Evolutionary conservation across 2,329 filamentous ascomycete species (phyloP).

Genomic region (Ceratocystis smalleyi): DNA sequence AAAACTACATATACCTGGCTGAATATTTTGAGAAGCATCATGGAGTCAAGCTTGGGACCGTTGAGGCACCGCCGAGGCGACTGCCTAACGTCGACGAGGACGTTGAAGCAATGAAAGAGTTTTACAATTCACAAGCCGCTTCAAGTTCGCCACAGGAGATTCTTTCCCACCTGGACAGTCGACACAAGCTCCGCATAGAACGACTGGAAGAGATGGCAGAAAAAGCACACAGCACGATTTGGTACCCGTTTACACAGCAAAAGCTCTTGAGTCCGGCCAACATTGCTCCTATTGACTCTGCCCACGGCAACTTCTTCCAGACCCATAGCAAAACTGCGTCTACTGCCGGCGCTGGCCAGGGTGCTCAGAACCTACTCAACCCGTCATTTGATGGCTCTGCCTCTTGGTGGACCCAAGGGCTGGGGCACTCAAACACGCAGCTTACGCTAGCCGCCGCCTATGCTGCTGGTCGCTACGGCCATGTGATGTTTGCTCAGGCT

Average conservation of each 20-base stretch:
- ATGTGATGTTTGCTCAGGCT: conserved; percentile 73
- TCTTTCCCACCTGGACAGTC: conserved; percentile 35
- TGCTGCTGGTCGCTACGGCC: conserved; percentile 68
- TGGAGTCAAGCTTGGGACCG: conserved; percentile 38
- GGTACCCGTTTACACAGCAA: conserved; percentile 83
- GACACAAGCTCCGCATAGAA: conserved; percentile 40
- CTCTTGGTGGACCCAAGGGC: conserved; percentile 83
- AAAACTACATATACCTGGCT: conserved; percentile 51
- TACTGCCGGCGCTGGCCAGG: conserved; percentile 1
- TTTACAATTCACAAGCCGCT: conserved; percentile 40
- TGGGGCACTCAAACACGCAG: conserved; percentile 61
- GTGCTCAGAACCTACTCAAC: conserved; percentile 31
- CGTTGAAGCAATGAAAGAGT: conserved; percentile 40
- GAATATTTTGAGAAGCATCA: conserved; percentile 49
- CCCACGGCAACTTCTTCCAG: conserved; percentile 65
- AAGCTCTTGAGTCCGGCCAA: conserved; percentile 42
- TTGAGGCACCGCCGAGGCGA: conserved; percentile 44
- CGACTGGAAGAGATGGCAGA: conserved; percentile 45
- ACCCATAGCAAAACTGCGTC: conserved; percentile 24
- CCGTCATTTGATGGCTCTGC: conserved; percentile 70
- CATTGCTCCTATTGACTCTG: conserved; percentile 66
- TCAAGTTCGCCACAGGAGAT: conserved; percentile 29
- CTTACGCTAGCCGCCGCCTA: conserved; percentile 63
- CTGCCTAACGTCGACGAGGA: conserved; percentile 31
- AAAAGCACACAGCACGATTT: conserved; percentile 50